phyloP scores from a whole-genome alignment of 139 green algal species.

The Nannochloris sp. region DNA sequence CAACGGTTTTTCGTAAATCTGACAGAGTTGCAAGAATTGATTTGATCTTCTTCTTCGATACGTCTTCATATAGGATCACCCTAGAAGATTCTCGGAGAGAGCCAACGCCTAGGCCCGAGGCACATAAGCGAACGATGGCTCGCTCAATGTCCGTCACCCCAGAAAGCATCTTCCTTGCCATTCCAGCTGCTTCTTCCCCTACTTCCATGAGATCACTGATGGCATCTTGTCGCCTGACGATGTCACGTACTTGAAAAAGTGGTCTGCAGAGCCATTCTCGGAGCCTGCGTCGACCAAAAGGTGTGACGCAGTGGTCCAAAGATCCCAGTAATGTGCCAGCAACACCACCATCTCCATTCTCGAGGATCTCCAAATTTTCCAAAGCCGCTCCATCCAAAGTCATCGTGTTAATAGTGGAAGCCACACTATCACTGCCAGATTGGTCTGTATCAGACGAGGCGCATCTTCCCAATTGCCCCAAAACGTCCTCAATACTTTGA shows the following conservation, averaged over 20 bases:
- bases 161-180: slow-evolving; percentile 34
- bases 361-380: slow-evolving; percentile 88
- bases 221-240: slow-evolving; percentile 65
- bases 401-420: slow-evolving; percentile 33
- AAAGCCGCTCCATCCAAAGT: slow-evolving; percentile 85
- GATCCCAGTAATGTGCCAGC: slow-evolving; percentile 70
- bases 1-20: slow-evolving; percentile 41
- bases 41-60: slow-evolving; percentile 38
- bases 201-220: slow-evolving; percentile 48
- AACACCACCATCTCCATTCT: slow-evolving; percentile 68
- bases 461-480: slow-evolving; percentile 8
- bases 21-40: slow-evolving; percentile 53
- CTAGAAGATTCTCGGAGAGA: slow-evolving; percentile 49
- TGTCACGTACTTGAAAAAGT: slow-evolving; percentile 53
- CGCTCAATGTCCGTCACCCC: slow-evolving; percentile 81
- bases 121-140: slow-evolving; percentile 61
- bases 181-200: slow-evolving; percentile 36
- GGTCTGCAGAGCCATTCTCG: slow-evolving; percentile 81
- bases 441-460: background rate
- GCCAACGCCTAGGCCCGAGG: slow-evolving; percentile 25
- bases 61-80: slow-evolving; percentile 95
- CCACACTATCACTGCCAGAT: background rate
- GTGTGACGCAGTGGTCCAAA: slow-evolving; percentile 82
- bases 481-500: slow-evolving; percentile 41
- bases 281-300: slow-evolving; percentile 75